A percentile compares a stretch with the other conserved stretches of the same genome.
Evolutionary conservation across 768 basidiomycete genomes (phyloP).

Genomic region (Exsudoporus frostii): DNA sequence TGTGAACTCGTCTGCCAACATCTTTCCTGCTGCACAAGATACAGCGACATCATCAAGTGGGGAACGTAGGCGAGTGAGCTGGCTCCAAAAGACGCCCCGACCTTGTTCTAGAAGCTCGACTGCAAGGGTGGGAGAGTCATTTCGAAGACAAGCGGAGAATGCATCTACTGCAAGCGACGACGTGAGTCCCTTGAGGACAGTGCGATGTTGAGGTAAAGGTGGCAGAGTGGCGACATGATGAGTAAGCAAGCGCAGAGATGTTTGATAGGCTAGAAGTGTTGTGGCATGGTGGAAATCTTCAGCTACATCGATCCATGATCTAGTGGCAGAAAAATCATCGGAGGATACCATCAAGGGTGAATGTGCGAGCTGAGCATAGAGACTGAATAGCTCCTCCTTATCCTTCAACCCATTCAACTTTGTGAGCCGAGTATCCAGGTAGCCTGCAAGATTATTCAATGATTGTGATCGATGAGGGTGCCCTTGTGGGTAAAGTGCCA

Average conservation of each 20-base stretch:
- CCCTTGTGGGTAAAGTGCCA: neutral
- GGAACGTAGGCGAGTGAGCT: no score
- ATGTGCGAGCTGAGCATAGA: neutral
- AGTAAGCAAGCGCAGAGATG: neutral
- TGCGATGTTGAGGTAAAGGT: neutral
- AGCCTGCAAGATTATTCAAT: neutral
- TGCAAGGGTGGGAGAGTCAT: no score
- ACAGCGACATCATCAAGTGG: no score
- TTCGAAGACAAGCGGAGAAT: no score
- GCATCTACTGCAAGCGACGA: no score
- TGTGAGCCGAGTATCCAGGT: neutral
- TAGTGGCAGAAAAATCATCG: neutral
- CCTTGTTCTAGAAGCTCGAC: no score
- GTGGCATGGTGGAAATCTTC: constrained; percentile 4
- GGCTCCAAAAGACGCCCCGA: no score
- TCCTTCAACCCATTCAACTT: neutral
- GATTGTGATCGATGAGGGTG: neutral
- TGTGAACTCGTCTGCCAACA: no score
- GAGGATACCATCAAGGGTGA: neutral
- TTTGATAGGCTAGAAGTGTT: neutral
- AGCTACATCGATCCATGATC: neutral
- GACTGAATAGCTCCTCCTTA: neutral
- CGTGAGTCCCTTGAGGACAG: no score
- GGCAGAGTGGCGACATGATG: neutral
- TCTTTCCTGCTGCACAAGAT: no score